Percentiles rank a stretch among this genome's conserved stretches.
phyloP scores from a whole-genome alignment of 108 stramenopile species.

The Nitzschia sp. region DNA sequence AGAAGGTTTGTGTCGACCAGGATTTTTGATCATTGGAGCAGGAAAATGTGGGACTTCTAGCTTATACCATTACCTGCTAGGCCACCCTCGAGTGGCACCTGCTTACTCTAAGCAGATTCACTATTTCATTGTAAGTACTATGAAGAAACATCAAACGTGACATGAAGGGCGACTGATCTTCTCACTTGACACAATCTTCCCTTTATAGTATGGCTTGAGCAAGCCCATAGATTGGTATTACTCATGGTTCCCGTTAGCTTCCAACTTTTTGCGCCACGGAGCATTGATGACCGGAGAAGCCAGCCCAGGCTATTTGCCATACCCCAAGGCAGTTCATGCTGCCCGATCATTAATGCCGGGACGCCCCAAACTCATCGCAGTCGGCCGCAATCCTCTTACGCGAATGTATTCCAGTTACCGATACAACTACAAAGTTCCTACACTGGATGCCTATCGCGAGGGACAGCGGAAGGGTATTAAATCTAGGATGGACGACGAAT shows the following conservation, averaged over 20 bases:
- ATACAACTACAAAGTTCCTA: slow-evolving; percentile 79
- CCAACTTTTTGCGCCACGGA: slow-evolving; percentile 65
- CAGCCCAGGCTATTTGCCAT: slow-evolving; percentile 81
- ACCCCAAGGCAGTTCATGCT: slow-evolving; percentile 40
- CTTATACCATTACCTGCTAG: slow-evolving; percentile 78
- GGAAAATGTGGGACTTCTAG: slow-evolving; percentile 87
- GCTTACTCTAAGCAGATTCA: slow-evolving; percentile 83
- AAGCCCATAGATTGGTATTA: slow-evolving; percentile 73
- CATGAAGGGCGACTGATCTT: background rate
- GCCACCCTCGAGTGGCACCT: slow-evolving; percentile 78
- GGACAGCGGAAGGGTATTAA: slow-evolving; percentile 41
- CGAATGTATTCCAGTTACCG: slow-evolving; percentile 74
- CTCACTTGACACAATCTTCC: background rate
- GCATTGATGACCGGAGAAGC: slow-evolving; percentile 88
- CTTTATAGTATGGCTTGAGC: slow-evolving; percentile 42
- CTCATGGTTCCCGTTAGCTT: slow-evolving; percentile 69
- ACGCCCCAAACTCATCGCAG: slow-evolving; percentile 47
- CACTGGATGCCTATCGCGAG: slow-evolving; percentile 40
- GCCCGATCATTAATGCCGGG: background rate
- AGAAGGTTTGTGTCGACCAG: slow-evolving; percentile 73
- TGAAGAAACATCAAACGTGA: background rate
- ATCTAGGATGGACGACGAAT: slow-evolving; percentile 36
- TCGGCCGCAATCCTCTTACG: slow-evolving; percentile 78
- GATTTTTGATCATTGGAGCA: slow-evolving; percentile 85
- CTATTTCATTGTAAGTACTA: slow-evolving; percentile 62